Conservation (phyloP, 768 basidiomycete species). For the Mycena rosella region DNA sequence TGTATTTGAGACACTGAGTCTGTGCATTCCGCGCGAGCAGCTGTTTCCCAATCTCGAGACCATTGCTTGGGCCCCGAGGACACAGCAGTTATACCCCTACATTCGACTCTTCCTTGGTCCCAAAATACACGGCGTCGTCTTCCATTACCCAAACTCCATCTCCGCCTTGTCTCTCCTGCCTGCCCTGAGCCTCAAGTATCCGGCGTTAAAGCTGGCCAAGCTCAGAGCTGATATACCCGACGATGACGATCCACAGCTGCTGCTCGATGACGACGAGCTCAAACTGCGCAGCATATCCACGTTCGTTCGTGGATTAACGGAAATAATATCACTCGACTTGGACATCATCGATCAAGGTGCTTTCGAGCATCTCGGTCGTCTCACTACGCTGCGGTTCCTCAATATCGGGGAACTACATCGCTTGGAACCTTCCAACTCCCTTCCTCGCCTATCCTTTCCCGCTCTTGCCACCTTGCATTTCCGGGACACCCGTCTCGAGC, state of each 20-base stretch:
- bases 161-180: neutral
- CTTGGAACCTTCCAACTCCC: neutral
- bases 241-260: neutral
- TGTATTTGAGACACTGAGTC: neutral
- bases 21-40: neutral
- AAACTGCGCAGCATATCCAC: neutral
- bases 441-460: neutral
- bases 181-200: neutral
- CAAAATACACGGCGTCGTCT: neutral
- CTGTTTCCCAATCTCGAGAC: constrained; percentile 1
- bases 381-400: neutral
- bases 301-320: neutral
- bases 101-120: neutral
- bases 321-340: neutral
- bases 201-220: neutral
- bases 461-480: neutral
- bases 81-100: neutral
- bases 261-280: neutral
- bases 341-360: neutral
- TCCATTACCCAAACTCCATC: neutral
- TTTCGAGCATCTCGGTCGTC: neutral
- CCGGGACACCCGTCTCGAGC: neutral
- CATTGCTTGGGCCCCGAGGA: neutral
- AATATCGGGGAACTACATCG: neutral
- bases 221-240: neutral